Base-by-base conservation (phyloP, 192 early-diverging fungal species). In the Mortierella claussenii region DNA sequence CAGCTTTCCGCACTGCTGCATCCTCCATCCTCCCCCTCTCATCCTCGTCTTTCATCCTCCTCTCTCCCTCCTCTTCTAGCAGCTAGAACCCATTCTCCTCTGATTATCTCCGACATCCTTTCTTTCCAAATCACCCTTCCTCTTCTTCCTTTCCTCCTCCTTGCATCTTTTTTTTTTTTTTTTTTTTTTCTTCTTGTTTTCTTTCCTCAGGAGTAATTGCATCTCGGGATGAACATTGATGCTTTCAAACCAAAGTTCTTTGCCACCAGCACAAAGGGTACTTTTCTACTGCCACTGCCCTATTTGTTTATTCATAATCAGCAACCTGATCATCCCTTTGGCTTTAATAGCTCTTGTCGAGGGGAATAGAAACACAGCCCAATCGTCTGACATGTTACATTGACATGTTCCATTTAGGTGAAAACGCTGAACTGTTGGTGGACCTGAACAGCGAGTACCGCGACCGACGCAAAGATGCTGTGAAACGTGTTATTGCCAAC, bases 401-500 rank as follows among this genome's bases (percentile, higher is more conserved):
- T n/a, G n/a, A n/a, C n/a, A n/a, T 20, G 36, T 13, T 10, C 13
- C 44, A 12, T 26, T 30, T 34, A 96, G 95, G 95, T 53, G 97
- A 99, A 79, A 98, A 97, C 86, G 97, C 93, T 76, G 97, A 99
- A 84, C 87, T 99, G n/a, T 90, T 94, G 73, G 91, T 93, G 8
- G 97, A 98, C 62, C 84, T 99, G 46, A 99, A 99, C 82, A 93
- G 91, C 81, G 97, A 99, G 84, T 98, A 98, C 83, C 91, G 90
- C 60, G 95, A 98, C 61, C 84, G 91, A 48, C 87, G 97, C 53
- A 98, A 98, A 79, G 97, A 99, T 84, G 94, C 96, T 1, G 97
- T 99, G 32, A 96, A 97, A 66, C 93, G 96, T 78, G 97, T 99
- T 46, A 98, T 99, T 78, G 97, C 97, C 44, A 99, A 99, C 81